phyloP scores from a whole-genome alignment of 2,329 filamentous ascomycete species.

The Ilyonectria robusta region DNA sequence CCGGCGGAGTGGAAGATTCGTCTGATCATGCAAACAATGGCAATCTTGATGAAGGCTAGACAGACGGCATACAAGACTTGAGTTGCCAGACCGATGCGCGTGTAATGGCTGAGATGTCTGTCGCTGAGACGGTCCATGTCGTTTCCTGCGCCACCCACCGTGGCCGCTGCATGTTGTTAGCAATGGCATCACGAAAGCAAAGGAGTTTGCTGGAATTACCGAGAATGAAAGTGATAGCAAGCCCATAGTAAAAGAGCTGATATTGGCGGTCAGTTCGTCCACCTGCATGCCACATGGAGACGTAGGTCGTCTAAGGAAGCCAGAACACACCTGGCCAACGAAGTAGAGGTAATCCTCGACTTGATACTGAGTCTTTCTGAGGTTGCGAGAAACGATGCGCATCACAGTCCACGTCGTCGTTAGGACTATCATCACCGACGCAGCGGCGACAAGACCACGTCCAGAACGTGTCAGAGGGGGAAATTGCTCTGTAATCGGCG shows the following conservation, averaged over 20 bases:
- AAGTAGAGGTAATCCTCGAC: conserved; percentile 26
- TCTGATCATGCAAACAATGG: conserved; percentile 30
- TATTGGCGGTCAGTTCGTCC: not conserved
- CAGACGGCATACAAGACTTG: conserved; percentile 30
- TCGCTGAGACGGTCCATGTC: conserved; percentile 10
- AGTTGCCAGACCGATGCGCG: conserved; percentile 24
- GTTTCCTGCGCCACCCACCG: conserved; percentile 17
- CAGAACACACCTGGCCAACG: conserved; percentile 11
- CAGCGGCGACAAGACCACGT: conserved; percentile 9
- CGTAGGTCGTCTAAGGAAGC: not conserved
- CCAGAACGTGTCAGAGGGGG: conserved; percentile 7
- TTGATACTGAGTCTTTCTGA: conserved; percentile 20
- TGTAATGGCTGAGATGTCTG: conserved; percentile 17
- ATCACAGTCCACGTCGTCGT: conserved; percentile 24
- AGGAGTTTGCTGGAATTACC: not conserved
- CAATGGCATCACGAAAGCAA: not conserved
- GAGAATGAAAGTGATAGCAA: conserved; percentile 14
- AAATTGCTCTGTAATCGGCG: conserved; percentile 1
- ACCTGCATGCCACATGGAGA: not conserved
- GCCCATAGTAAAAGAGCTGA: conserved; percentile 19
- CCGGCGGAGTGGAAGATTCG: conserved; percentile 28
- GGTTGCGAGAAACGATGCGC: conserved; percentile 20
- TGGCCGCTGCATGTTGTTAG: conserved; percentile 2
- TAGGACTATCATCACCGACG: conserved; percentile 15
- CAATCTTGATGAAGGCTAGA: conserved; percentile 31